phyloP scores from a whole-genome alignment of 2,329 filamentous ascomycete genomes.

The Scopulariopsis brevicaulis region DNA sequence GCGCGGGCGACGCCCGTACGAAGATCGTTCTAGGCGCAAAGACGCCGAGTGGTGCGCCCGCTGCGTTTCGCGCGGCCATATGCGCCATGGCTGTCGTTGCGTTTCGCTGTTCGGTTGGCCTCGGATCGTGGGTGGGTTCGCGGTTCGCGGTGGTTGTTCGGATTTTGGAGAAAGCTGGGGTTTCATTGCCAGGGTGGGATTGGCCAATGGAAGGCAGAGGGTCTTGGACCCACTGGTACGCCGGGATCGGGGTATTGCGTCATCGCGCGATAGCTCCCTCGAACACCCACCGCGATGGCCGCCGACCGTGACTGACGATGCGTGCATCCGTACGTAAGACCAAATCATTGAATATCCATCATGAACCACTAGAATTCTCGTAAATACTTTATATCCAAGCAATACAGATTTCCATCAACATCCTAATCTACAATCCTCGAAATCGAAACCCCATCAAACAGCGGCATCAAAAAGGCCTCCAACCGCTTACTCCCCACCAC shows the following conservation, averaged over 20 bases:
- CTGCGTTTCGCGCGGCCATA: not conserved
- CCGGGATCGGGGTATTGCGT: not conserved
- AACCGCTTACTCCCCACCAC: slow-evolving; percentile 18
- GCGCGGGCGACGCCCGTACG: slow-evolving; percentile 38
- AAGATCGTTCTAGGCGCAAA: slow-evolving; percentile 7
- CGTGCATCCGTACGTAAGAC: too few relatives aligned
- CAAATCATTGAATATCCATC: not conserved
- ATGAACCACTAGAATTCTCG: too few relatives aligned
- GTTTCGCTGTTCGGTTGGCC: not conserved
- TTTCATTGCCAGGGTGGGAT: not conserved
- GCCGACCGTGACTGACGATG: too few relatives aligned
- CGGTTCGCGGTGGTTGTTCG: not conserved
- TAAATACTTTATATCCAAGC: not conserved
- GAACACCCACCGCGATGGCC: too few relatives aligned
- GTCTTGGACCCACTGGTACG: not conserved
- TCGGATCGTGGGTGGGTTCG: not conserved
- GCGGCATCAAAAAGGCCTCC: slow-evolving; percentile 26
- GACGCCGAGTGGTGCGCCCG: not conserved
- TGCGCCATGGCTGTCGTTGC: not conserved
- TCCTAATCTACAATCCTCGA: slow-evolving; percentile 22
- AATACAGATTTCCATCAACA: not conserved
- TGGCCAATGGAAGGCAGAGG: not conserved
- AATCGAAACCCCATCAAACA: slow-evolving; percentile 30
- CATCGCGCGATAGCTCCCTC: not conserved
- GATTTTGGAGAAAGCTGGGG: not conserved